phyloP scores from a whole-genome alignment of 78 protist species.

The Dictyostelium purpureum region DNA sequence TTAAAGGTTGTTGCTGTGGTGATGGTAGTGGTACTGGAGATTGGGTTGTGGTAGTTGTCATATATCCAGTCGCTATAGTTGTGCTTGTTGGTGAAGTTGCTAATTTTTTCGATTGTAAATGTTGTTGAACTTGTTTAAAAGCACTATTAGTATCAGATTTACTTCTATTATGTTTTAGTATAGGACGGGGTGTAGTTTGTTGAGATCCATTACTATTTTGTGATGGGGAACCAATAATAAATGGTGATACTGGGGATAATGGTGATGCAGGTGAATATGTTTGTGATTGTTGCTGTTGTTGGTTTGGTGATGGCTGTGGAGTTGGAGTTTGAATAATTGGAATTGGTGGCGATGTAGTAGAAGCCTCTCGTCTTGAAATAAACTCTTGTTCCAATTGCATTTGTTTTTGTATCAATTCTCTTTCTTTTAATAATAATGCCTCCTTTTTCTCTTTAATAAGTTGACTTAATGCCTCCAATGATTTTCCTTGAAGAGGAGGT shows the following conservation, averaged over 20 bases:
- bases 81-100: neutral
- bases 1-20: neutral
- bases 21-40: neutral
- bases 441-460: constrained; percentile 73
- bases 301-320: neutral
- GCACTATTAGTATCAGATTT: constrained; percentile 64
- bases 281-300: neutral
- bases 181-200: neutral
- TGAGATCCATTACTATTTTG: too few species aligned
- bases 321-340: neutral
- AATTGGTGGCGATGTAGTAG: neutral
- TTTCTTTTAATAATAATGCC: constrained; percentile 31
- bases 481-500: constrained; percentile 46
- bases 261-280: too few species aligned
- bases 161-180: constrained; percentile 43
- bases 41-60: neutral
- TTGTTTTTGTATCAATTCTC: constrained; percentile 23
- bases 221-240: too few species aligned
- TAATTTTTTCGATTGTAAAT: neutral
- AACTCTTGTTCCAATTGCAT: constrained; percentile 18
- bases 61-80: neutral
- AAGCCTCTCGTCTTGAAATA: neutral
- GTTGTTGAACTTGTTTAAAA: neutral
- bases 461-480: constrained; percentile 53
- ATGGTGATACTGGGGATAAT: too few species aligned